phyloP scores from a whole-genome alignment of 306 rosid genomes.

The Rosa rugosa region DNA sequence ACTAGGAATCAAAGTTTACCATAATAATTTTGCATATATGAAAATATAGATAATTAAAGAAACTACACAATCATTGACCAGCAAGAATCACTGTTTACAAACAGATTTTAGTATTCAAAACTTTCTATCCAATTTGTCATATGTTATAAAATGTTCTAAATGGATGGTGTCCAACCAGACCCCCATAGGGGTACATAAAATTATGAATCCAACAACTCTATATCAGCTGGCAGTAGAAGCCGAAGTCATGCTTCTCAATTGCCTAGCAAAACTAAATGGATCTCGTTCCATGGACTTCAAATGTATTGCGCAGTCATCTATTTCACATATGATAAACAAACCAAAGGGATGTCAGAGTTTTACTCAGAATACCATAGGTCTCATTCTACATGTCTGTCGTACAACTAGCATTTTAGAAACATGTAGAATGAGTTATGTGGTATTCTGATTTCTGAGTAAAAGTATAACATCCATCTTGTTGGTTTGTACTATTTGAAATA shows the following conservation, averaged over 20 bases:
- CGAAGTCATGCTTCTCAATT: not conserved
- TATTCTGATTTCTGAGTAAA: not conserved
- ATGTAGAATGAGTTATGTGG: not conserved
- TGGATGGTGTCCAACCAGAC: not conserved
- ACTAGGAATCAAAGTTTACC: conserved; percentile 36
- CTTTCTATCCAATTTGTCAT: not conserved
- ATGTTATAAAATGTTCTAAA: not conserved
- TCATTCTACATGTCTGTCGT: not conserved
- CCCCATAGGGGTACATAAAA: not conserved
- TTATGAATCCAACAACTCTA: not conserved
- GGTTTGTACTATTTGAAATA: not conserved
- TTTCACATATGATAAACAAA: not conserved
- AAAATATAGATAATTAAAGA: conserved; percentile 2
- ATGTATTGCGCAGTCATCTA: not conserved
- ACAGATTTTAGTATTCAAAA: not conserved
- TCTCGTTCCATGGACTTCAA: not conserved
- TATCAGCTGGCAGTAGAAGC: not conserved
- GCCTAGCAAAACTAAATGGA: not conserved
- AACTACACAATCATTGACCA: not conserved
- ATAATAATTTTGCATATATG: conserved; percentile 9
- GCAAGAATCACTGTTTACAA: conserved; percentile 1
- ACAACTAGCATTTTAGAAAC: not conserved
- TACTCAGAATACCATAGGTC: not conserved
- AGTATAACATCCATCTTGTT: not conserved
- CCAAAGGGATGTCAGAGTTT: not conserved